Evolutionary conservation across 805 yeast species (phyloP).

Genomic region (Metschnikowia peoriensis): DNA sequence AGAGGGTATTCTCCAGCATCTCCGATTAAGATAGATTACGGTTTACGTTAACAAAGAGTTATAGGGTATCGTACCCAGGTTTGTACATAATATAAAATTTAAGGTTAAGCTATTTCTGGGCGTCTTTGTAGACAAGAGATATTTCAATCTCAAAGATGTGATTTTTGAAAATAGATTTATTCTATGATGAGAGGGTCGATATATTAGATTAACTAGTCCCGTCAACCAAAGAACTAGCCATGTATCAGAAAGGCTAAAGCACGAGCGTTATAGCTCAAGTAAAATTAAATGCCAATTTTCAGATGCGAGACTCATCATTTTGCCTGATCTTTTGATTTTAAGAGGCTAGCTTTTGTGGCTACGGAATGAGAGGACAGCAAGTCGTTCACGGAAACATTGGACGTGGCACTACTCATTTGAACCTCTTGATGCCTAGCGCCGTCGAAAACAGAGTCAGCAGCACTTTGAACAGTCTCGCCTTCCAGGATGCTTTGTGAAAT

Average conservation of each 20-base stretch:
- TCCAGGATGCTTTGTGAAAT: conserved; percentile 10
- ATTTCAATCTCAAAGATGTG: too few species aligned
- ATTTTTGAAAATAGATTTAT: neutral
- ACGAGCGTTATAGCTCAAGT: neutral
- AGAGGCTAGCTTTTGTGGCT: neutral
- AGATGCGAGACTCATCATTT: neutral
- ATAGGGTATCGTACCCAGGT: conserved; percentile 1
- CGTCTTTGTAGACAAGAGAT: neutral
- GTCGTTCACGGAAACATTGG: conserved; percentile 38
- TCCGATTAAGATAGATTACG: conserved; percentile 6
- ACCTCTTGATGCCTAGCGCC: conserved; percentile 21
- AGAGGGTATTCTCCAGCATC: conserved; percentile 30
- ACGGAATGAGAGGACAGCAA: conserved; percentile 1
- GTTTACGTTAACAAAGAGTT: neutral
- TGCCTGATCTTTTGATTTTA: neutral
- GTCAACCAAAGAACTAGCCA: conserved; percentile 11
- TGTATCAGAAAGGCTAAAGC: neutral
- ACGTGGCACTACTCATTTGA: conserved; percentile 30
- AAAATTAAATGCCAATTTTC: neutral
- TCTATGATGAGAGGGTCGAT: conserved; percentile 2
- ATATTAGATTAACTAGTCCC: conserved; percentile 9
- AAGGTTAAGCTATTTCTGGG: neutral
- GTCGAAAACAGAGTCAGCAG: conserved; percentile 41
- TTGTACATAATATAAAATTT: conserved; percentile 7
- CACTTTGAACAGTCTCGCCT: conserved; percentile 34